Conservation (phyloP, 768 basidiomycete genomes). For the Boletus fagicola region DNA sequence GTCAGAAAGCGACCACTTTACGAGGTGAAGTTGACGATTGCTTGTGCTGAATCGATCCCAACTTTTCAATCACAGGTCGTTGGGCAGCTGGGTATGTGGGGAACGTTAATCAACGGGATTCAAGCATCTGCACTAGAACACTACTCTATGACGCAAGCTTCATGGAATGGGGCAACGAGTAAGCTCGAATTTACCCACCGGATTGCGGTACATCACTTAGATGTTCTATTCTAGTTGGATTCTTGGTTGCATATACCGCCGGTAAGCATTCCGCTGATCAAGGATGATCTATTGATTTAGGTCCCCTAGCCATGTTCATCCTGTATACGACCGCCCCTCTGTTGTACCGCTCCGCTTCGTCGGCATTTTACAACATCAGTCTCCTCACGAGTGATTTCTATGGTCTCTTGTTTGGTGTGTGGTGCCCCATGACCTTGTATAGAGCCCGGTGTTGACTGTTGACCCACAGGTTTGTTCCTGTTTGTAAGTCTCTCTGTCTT, state of each 20-base stretch:
- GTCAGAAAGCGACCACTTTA: conserved; percentile 78
- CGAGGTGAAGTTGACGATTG: conserved; percentile 44
- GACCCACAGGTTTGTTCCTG: conserved; percentile 45
- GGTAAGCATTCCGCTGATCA: conserved; percentile 22
- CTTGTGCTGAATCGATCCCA: not conserved
- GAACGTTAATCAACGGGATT: conserved; percentile 72
- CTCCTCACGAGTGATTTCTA: conserved; percentile 88
- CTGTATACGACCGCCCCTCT: conserved; percentile 85
- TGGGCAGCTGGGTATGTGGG: conserved; percentile 85
- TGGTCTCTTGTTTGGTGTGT: conserved; percentile 68
- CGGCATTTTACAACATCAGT: conserved; percentile 82
- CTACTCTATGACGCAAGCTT: conserved; percentile 56
- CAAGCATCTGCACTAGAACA: conserved; percentile 79
- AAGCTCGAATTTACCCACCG: conserved; percentile 38
- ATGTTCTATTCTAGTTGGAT: conserved; percentile 40
- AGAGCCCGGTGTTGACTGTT: conserved; percentile 6
- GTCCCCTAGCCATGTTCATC: conserved; percentile 68
- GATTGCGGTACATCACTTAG: not conserved
- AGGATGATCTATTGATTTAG: not conserved
- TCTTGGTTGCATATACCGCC: conserved; percentile 51
- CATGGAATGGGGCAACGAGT: conserved; percentile 76
- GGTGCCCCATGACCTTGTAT: not conserved
- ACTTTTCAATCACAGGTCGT: conserved; percentile 49
- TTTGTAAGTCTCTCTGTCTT: conserved; percentile 39
- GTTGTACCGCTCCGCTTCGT: conserved; percentile 82